phyloP scores from a whole-genome alignment of 306 rosid genomes.

The Sphenostylis stenocarpa region DNA sequence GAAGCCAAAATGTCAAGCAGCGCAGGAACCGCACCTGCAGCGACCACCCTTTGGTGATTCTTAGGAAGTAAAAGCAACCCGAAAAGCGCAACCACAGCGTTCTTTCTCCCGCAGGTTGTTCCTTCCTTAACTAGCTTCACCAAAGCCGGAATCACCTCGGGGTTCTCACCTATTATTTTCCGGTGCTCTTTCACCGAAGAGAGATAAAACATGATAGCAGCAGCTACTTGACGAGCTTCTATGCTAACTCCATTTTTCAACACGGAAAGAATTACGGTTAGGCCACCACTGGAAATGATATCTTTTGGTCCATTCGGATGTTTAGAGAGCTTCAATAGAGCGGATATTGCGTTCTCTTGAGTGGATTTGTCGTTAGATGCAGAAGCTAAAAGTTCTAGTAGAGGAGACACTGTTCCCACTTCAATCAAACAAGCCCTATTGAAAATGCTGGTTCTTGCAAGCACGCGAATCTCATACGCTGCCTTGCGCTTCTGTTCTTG shows the following conservation, averaged over 20 bases:
- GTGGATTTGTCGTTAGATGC: conserved; percentile 24
- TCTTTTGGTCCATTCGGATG: conserved; percentile 48
- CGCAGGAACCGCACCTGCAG: conserved; percentile 52
- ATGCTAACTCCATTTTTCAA: conserved; percentile 51
- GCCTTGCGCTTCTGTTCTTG: conserved; percentile 55
- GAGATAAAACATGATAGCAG: conserved; percentile 69
- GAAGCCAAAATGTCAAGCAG: conserved; percentile 48
- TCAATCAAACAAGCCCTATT: conserved; percentile 65
- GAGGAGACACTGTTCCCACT: conserved; percentile 54
- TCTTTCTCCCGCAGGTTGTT: conserved; percentile 65
- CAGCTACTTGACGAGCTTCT: conserved; percentile 68
- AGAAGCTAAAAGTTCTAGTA: conserved; percentile 51
- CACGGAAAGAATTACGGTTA: conserved; percentile 42
- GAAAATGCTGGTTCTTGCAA: conserved; percentile 63
- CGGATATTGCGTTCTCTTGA: conserved; percentile 65
- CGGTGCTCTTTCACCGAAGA: conserved; percentile 55
- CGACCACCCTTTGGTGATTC: conserved; percentile 53
- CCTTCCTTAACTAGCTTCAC: conserved; percentile 63
- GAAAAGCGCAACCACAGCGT: conserved; percentile 70
- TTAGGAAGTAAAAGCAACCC: conserved; percentile 55
- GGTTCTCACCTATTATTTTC: conserved; percentile 57
- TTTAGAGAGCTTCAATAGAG: conserved; percentile 75
- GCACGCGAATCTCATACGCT: conserved; percentile 73
- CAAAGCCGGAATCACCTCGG: conserved; percentile 51
- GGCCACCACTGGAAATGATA: conserved; percentile 53